Conservation (phyloP, 345 rosid species). For the Populus tremula region DNA sequence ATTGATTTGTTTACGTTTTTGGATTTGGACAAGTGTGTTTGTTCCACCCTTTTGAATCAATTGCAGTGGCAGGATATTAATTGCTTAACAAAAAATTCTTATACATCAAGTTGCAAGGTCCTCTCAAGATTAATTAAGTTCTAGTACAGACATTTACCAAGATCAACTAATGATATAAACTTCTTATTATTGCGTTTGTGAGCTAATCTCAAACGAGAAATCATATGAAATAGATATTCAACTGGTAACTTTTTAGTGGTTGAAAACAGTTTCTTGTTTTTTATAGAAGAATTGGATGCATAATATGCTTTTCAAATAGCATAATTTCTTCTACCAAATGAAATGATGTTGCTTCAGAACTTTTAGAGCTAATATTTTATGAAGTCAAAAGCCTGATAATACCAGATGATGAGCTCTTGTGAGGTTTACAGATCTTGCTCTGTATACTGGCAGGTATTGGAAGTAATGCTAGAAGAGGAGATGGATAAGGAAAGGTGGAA, state of each 20-base stretch:
- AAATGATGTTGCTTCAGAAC: conserved; percentile 3
- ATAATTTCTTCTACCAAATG: background rate
- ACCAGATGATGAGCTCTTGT: background rate
- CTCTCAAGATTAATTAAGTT: background rate
- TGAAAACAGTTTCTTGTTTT: too few relatives aligned
- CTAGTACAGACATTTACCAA: background rate
- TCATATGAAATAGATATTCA: background rate
- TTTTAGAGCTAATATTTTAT: background rate
- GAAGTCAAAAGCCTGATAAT: background rate
- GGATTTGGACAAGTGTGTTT: background rate
- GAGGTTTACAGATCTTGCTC: background rate
- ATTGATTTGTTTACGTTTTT: background rate
- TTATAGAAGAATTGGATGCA: background rate
- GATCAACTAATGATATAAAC: background rate
- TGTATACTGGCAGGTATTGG: conserved; percentile 50
- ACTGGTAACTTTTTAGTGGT: background rate
- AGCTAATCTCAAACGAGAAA: background rate
- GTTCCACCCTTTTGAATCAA: background rate
- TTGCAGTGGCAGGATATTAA: background rate
- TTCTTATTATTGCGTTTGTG: background rate
- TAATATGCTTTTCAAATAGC: background rate
- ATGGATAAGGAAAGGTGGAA: conserved; percentile 70
- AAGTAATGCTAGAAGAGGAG: conserved; percentile 57
- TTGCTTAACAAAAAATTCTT: background rate
- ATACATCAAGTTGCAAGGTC: background rate